These are phyloP conservation scores for Teratosphaeria destructans DNA, from an alignment of 2,329 filamentous ascomycete genomes.

Conservation along the genomic window DNA sequence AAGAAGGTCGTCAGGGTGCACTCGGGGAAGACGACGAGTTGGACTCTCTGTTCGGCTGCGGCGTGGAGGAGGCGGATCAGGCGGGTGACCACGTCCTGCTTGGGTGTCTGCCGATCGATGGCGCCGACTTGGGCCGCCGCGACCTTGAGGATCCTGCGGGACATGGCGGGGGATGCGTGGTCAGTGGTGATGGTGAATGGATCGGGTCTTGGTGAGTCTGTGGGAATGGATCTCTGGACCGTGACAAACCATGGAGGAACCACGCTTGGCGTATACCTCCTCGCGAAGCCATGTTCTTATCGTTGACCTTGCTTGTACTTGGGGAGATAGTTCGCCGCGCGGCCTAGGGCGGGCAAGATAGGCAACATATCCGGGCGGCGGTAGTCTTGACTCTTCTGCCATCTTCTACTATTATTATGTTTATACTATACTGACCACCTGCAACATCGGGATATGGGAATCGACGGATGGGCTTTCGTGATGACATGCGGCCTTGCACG, in stretches of 20 bases:
- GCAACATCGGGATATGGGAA: too few relatives aligned
- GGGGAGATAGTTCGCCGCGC: background rate
- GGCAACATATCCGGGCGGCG: too few relatives aligned
- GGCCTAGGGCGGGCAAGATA: background rate
- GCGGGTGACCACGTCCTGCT: slow-evolving; percentile 35
- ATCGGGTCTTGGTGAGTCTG: too few relatives aligned
- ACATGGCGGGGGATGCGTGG: background rate
- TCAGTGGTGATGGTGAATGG: background rate
- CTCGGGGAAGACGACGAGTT: slow-evolving; percentile 46
- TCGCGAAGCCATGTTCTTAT: background rate
- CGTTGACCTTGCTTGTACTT: background rate
- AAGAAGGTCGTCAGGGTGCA: slow-evolving; percentile 49
- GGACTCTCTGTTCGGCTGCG: slow-evolving; percentile 35
- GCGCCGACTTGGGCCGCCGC: slow-evolving; percentile 47
- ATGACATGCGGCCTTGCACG: too few relatives aligned
- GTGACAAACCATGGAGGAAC: background rate
- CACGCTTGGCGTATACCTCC: background rate
- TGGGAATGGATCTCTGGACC: too few relatives aligned
- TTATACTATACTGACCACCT: too few relatives aligned
- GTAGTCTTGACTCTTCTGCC: too few relatives aligned
- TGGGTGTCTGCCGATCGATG: slow-evolving; percentile 33
- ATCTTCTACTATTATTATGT: too few relatives aligned
- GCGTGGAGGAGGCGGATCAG: slow-evolving; percentile 41
- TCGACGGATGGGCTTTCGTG: too few relatives aligned
- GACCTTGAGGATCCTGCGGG: slow-evolving; percentile 14